Evolutionary conservation across 306 rosid genomes (phyloP).

Genomic region (Ormosia semicastrata): DNA sequence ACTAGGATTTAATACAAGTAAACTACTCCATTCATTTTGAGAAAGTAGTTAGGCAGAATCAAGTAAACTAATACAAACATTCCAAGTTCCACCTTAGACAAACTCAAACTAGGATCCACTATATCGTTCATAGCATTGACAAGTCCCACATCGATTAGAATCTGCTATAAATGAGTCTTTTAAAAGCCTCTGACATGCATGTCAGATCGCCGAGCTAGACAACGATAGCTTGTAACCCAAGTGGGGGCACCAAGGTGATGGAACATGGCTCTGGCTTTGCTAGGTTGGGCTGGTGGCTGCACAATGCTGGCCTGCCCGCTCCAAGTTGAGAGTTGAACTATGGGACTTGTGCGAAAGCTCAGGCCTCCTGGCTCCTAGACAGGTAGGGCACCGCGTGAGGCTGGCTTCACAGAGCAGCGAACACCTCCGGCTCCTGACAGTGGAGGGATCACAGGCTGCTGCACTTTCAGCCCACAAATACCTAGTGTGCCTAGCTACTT

Average conservation of each 20-base stretch:
- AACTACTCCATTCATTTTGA: too few species aligned
- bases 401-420: slow-evolving; percentile 41
- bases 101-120: too few species aligned
- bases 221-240: not conserved
- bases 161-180: not conserved
- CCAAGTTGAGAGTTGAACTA: not conserved
- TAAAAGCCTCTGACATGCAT: not conserved
- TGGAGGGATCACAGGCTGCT: slow-evolving; percentile 24
- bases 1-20: too few species aligned
- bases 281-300: not conserved
- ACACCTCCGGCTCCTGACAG: slow-evolving; percentile 22
- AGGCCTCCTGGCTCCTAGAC: not conserved
- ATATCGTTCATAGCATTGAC: too few species aligned
- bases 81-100: too few species aligned
- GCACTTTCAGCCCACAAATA: not conserved
- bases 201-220: not conserved
- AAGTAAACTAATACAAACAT: too few species aligned
- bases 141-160: not conserved
- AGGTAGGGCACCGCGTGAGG: slow-evolving; percentile 29
- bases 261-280: not conserved
- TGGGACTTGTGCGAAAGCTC: not conserved
- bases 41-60: too few species aligned
- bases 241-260: not conserved
- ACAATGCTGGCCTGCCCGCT: not conserved
- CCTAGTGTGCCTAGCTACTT: not conserved